These are phyloP conservation scores for Tolypocladium album DNA, from an alignment of 2,329 filamentous ascomycete species.

Conservation along the genomic window DNA sequence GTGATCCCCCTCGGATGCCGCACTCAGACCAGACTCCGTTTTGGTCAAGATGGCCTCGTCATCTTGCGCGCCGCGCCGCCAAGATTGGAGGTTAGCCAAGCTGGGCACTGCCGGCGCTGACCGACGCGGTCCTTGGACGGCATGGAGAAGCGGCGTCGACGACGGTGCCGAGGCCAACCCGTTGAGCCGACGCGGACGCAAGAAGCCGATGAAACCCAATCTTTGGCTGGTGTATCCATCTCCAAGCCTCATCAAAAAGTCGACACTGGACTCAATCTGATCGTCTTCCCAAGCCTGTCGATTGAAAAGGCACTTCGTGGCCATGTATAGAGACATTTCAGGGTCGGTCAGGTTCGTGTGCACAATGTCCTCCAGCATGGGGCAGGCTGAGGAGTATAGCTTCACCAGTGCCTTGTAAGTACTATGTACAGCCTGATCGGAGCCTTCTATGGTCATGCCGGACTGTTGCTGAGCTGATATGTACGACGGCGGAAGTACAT, in stretches of 20 bases:
- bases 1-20: constrained; percentile 4
- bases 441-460: neutral
- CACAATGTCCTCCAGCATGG: constrained; percentile 33
- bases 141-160: constrained; percentile 3
- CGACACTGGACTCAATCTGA: constrained; percentile 33
- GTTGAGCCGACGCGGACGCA: constrained; percentile 11
- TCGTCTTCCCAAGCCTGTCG: constrained; percentile 35
- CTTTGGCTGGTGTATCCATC: constrained; percentile 25
- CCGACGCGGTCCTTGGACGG: constrained; percentile 2
- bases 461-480: neutral
- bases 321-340: constrained; percentile 30
- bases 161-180: constrained; percentile 3
- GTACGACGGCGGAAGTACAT: constrained; percentile 18
- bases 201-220: constrained; percentile 20
- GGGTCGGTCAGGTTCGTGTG: constrained; percentile 29
- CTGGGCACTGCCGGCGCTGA: constrained; percentile 2
- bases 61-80: constrained; percentile 6
- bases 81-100: constrained; percentile 1
- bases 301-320: constrained; percentile 31
- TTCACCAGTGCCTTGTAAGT: constrained; percentile 34
- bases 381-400: constrained; percentile 32
- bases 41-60: constrained; percentile 2
- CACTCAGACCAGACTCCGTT: neutral
- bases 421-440: constrained; percentile 1
- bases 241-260: constrained; percentile 40